Base-by-base conservation (phyloP, 2,329 filamentous ascomycete species). In the Aspergillus cejpii region DNA sequence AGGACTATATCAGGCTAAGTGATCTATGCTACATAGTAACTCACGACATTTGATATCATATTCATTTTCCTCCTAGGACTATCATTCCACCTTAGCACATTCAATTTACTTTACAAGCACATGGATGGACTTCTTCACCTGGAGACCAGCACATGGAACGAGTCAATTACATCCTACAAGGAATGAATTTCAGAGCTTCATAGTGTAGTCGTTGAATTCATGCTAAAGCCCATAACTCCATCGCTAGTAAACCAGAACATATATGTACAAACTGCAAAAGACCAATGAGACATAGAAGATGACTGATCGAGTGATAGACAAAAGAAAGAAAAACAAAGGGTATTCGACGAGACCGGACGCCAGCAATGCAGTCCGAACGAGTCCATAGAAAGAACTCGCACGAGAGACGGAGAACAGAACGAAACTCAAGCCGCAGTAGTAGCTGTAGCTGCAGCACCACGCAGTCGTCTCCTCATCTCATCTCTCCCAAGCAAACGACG, bases 401-500 rank as follows among this genome's bases (percentile, higher is more conserved):
- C 17, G 2, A 19, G 11, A 11, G 11, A 34, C 5, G 17, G 3
- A 11, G 14, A 11, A 19, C 6, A 19, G 4, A 17, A 33, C 14
- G 11, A 17, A 34, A 20, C 3, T 28, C 7, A 19, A 34, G 15
- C 3, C 7, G 17, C 8, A 4, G n/a, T 3, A 12, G 11, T 1
- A 3, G 26, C 6, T 8, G 14, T 8, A 7, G 1, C 3, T 17
- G 11, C 17, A 11, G 31, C 31, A 19, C 14, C 31, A 11, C 52
- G 50, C 44, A 53, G 55, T 27, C 58, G 59, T 43, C 47, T 29
- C 43, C 52, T 56, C 37, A 63, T 37, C 29, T 64, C 61, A n/a
- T 66, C 60, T 27, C 62, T 59, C 41, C 54, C 58, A 33, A 66
- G 60, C 11, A 65, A 46, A 41, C 60, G 56, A 23, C 63, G 59